These are phyloP conservation scores for Euphorbia tirucalli DNA, from an alignment of 345 rosid species.

Conservation along the genomic window DNA sequence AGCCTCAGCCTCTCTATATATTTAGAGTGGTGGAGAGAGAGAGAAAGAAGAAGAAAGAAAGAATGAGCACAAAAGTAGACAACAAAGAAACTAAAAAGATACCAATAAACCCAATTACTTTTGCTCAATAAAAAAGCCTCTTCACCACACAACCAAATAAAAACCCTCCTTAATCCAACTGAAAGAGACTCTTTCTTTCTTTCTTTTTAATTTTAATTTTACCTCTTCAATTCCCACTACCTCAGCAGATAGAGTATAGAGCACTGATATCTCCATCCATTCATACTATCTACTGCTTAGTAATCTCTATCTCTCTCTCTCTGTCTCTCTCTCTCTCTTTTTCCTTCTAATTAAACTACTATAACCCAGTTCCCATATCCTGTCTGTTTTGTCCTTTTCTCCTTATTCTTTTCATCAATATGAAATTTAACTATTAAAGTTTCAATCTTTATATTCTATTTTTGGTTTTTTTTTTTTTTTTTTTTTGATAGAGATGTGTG, in stretches of 20 bases:
- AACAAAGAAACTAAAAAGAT: conserved; percentile 8
- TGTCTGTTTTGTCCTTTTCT: neutral
- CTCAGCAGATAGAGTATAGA: conserved; percentile 15
- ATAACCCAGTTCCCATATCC: conserved; percentile 11
- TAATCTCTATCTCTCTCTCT: conserved; percentile 26
- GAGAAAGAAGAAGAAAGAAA: neutral
- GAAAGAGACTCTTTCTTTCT: neutral
- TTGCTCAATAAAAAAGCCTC: conserved; percentile 41
- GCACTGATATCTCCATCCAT: conserved; percentile 22
- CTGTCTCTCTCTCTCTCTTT: too few species aligned
- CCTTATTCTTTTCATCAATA: too few species aligned
- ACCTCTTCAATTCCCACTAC: conserved; percentile 10
- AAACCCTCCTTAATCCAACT: neutral
- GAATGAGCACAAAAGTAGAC: too few species aligned
- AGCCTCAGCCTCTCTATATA: conserved; percentile 38
- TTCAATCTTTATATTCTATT: too few species aligned
- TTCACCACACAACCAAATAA: too few species aligned
- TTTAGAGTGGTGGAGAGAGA: conserved; percentile 33
- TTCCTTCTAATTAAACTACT: too few species aligned
- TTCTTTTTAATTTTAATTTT: neutral
- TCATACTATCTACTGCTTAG: neutral
- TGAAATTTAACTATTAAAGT: neutral
- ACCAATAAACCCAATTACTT: conserved; percentile 19
- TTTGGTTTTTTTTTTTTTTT: too few species aligned
- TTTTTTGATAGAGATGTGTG: conserved; percentile 37